Percentiles rank a stretch among this genome's conserved stretches.
These are phyloP conservation scores for Schizonepeta tenuifolia DNA, from an alignment of 257 asterid species.

Conservation along the genomic window DNA sequence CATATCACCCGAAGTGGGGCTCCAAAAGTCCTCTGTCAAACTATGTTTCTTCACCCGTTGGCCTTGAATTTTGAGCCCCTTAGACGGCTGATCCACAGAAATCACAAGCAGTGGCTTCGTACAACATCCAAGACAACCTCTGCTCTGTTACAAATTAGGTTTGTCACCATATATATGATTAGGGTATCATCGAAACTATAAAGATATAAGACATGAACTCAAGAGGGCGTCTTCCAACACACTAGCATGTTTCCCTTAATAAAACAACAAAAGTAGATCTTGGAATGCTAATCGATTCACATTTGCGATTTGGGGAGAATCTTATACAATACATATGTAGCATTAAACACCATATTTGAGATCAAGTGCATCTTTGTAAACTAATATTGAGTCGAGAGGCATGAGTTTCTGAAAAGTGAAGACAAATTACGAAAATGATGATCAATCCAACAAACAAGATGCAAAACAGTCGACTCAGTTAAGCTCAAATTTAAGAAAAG, in stretches of 20 bases:
- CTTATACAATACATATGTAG: not conserved
- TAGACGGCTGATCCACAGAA: conserved; percentile 80
- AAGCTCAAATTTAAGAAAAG: too few species aligned
- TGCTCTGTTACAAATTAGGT: conserved; percentile 95
- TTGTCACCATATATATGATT: conserved; percentile 66
- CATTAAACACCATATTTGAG: not conserved
- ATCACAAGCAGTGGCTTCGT: conserved; percentile 68
- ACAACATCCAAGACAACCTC: conserved; percentile 98
- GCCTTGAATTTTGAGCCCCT: conserved; percentile 69
- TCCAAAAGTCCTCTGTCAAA: conserved; percentile 76
- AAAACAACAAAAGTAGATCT: not conserved
- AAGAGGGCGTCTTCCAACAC: not conserved
- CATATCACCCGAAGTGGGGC: conserved; percentile 83
- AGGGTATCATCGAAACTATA: conserved; percentile 45
- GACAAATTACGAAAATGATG: not conserved
- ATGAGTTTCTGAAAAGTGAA: conserved; percentile 10
- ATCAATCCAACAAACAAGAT: conserved; percentile 27
- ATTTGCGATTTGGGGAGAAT: conserved; percentile 4
- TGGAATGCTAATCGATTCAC: not conserved
- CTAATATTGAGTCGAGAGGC: not conserved
- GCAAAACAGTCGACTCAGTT: too few species aligned
- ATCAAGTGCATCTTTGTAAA: not conserved
- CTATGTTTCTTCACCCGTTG: conserved; percentile 61
- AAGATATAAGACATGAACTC: conserved; percentile 1
- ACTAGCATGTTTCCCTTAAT: not conserved